These are phyloP conservation scores for Emergomyces pasteurianus DNA, from an alignment of 2,329 filamentous ascomycete species.

Conservation along the genomic window DNA sequence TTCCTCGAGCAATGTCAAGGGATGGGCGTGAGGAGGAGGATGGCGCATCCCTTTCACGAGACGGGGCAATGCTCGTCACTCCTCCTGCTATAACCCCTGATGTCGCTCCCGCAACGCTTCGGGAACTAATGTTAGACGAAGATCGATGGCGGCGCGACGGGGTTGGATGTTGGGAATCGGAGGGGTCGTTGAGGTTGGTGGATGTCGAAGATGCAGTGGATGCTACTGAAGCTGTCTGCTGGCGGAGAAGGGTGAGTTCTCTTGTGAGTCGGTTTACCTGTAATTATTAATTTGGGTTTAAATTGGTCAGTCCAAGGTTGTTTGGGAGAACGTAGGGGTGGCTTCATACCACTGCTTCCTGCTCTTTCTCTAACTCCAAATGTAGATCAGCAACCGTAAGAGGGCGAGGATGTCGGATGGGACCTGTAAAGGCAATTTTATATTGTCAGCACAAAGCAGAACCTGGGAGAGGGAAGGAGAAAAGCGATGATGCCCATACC, in stretches of 20 bases:
- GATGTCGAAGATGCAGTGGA: slow-evolving; percentile 49
- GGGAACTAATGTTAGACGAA: slow-evolving; percentile 41
- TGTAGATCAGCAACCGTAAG: slow-evolving; percentile 83
- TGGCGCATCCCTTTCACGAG: slow-evolving; percentile 25
- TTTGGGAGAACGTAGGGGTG: not conserved
- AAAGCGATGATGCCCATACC: slow-evolving; percentile 19
- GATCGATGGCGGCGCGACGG: slow-evolving; percentile 46
- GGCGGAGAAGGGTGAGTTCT: slow-evolving; percentile 73
- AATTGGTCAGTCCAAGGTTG: not conserved
- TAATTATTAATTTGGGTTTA: not conserved
- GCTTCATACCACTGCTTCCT: slow-evolving; percentile 69
- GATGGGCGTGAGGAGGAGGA: slow-evolving; percentile 18
- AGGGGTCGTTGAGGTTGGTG: slow-evolving; percentile 37
- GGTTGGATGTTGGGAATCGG: slow-evolving; percentile 35
- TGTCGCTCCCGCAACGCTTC: slow-evolving; percentile 22
- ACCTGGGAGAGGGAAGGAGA: not conserved
- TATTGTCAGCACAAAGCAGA: slow-evolving; percentile 1
- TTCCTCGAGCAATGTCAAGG: slow-evolving; percentile 18
- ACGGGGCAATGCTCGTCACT: slow-evolving; percentile 33
- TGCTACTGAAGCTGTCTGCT: slow-evolving; percentile 51
- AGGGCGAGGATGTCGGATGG: slow-evolving; percentile 73
- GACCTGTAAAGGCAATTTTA: slow-evolving; percentile 41
- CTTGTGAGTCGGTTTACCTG: slow-evolving; percentile 87
- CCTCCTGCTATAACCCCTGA: slow-evolving; percentile 24
- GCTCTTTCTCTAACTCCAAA: slow-evolving; percentile 82